Evolutionary conservation across 768 basidiomycete species (phyloP), one percentile per base, ranked within the genome.

Genomic region (Suillus alpinus): DNA sequence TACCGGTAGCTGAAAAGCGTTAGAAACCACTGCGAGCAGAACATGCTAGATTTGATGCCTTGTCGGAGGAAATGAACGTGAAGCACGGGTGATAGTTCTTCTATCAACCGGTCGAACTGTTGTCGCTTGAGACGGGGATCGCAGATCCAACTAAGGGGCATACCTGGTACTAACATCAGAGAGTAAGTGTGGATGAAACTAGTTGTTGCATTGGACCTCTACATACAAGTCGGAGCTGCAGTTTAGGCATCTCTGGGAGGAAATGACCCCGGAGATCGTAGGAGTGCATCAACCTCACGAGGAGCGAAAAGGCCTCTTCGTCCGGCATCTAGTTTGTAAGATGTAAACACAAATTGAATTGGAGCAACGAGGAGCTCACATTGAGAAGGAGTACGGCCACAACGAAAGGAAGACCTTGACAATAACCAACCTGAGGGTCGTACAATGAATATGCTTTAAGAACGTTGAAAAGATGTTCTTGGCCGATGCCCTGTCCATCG

Each of bases 161-260:
- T 78, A 88, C 86, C 83, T 87, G 86, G 68, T 86, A 88, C 86
- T 86, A 59, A 29, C 46, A 29, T 59, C 43, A 56, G 31, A 62
- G n/a, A 65, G 58, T 20, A n/a, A 41, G 34, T 34, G 26, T 29
- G 2, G 34, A 32, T 2, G n/a, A 8, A 7, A 47, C 2, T 43
- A 44, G 23, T 18, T 23, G 32, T 34, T 32, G 12, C 5, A 16
- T 36, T 55, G 6, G 31, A 57, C 43, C 6, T 37, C 26, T 29
- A 71, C 86, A 77, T 70, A 92, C 91, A 62, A 99, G 82, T 23
- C 96, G 92, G 46, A 95, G 77, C 71, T 98, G 97, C 6, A 99
- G 73, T 66, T 94, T 96, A 0, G 97, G 97, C 97, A 99, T 99
- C 69, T 99, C 96, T 4, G 97, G 95, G n/a, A 98, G 80, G 76